Evolutionary conservation across 306 rosid genomes (phyloP).

Genomic region (Pyrus betulifolia): DNA sequence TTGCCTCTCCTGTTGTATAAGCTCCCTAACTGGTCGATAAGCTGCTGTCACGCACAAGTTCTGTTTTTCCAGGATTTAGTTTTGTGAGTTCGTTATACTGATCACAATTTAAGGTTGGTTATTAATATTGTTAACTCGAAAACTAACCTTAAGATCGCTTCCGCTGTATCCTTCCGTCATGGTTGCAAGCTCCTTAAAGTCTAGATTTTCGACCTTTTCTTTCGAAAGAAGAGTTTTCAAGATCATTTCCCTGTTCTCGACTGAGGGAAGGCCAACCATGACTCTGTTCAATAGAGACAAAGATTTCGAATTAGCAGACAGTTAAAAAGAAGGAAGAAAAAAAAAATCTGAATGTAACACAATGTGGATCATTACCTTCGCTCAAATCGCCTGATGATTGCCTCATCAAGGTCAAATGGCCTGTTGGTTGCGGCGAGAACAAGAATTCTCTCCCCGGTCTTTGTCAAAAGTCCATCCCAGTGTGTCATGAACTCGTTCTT

Average conservation of each 20-base stretch:
- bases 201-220: constrained; percentile 55
- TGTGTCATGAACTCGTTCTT: constrained; percentile 80
- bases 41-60: constrained; percentile 89
- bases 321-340: neutral
- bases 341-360: neutral
- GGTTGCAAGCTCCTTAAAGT: constrained; percentile 66
- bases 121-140: neutral
- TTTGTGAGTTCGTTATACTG: constrained; percentile 9
- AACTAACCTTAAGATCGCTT: constrained; percentile 84
- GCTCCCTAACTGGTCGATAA: constrained; percentile 87
- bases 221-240: constrained; percentile 62
- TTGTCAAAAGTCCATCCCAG: constrained; percentile 76
- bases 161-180: constrained; percentile 89
- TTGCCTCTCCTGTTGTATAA: constrained; percentile 65
- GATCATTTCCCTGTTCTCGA: constrained; percentile 63
- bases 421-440: constrained; percentile 88
- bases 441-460: constrained; percentile 45
- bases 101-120: neutral
- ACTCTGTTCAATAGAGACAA: constrained; percentile 38
- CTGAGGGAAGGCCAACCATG: constrained; percentile 81
- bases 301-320: constrained; percentile 3
- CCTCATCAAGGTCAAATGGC: constrained; percentile 89
- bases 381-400: constrained; percentile 73
- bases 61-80: constrained; percentile 45
- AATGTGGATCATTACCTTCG: constrained; percentile 42